These are phyloP conservation scores for Boletus reticulatus DNA, from an alignment of 768 basidiomycete species.

Conservation along the genomic window DNA sequence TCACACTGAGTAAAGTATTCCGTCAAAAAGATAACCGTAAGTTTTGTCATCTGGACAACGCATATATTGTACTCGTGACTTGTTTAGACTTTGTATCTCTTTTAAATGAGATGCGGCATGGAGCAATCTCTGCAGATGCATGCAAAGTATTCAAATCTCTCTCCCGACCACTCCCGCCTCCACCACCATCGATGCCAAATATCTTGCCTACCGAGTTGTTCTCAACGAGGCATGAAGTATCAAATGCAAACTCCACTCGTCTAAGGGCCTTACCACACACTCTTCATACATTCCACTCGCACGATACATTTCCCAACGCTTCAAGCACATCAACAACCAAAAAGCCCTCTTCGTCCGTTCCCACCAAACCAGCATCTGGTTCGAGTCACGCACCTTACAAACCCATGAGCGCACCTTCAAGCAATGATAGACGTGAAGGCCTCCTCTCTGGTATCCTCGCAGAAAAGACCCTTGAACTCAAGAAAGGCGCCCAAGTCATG, in stretches of 20 bases:
- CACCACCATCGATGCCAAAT: constrained; percentile 26
- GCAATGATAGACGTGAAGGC: constrained; percentile 44
- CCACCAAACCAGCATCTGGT: neutral
- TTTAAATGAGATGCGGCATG: constrained; percentile 74
- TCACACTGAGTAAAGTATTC: constrained; percentile 71
- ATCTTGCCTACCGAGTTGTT: constrained; percentile 55
- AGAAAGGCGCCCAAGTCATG: constrained; percentile 64
- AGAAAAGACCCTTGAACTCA: constrained; percentile 51
- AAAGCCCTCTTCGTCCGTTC: constrained; percentile 1
- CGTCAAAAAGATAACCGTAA: constrained; percentile 69
- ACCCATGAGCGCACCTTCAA: constrained; percentile 6
- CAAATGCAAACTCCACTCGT: constrained; percentile 55
- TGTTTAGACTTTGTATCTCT: constrained; percentile 61
- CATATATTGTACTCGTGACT: neutral
- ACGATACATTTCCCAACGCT: constrained; percentile 42
- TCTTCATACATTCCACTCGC: constrained; percentile 43
- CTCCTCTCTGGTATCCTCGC: constrained; percentile 64
- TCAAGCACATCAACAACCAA: neutral
- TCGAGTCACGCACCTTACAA: constrained; percentile 32
- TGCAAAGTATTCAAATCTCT: constrained; percentile 49
- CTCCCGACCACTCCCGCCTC: constrained; percentile 27
- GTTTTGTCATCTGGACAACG: constrained; percentile 11
- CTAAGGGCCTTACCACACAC: constrained; percentile 47
- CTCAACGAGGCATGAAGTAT: constrained; percentile 68
- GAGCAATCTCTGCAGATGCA: constrained; percentile 46